A percentile compares a stretch with the other conserved stretches of the same genome.
Conservation (phyloP, 129 eudicot genomes). For the Chrysanthemum seticuspe region DNA sequence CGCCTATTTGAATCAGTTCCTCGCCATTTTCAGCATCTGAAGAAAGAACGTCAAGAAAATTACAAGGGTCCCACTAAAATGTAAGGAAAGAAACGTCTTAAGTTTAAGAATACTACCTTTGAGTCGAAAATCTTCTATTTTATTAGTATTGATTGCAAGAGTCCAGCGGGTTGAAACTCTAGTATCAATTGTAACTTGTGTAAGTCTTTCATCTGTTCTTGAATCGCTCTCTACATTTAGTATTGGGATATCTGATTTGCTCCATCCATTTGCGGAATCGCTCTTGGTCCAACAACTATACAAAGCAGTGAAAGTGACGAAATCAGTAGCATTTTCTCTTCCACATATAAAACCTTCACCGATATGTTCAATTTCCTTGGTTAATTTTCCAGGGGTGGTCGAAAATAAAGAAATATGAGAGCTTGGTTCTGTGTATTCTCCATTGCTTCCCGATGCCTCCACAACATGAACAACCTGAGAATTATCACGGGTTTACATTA, state of each 20-base stretch:
- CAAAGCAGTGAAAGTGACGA: slow-evolving; percentile 70
- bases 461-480: slow-evolving; percentile 95
- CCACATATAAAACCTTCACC: slow-evolving; percentile 86
- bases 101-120: slow-evolving; percentile 48
- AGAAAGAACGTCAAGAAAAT: background rate
- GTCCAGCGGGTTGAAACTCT: slow-evolving; percentile 81
- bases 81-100: background rate
- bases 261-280: slow-evolving; percentile 60
- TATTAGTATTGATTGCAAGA: slow-evolving; percentile 71
- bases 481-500: slow-evolving; percentile 10
- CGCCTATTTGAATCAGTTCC: slow-evolving; percentile 56
- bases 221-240: slow-evolving; percentile 51
- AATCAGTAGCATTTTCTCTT: slow-evolving; percentile 60
- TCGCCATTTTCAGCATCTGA: slow-evolving; percentile 54
- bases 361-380: slow-evolving; percentile 63
- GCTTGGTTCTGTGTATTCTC: slow-evolving; percentile 39
- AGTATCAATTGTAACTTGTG: slow-evolving; percentile 59
- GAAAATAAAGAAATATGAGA: slow-evolving; percentile 82
- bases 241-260: slow-evolving; percentile 57
- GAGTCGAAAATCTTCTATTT: slow-evolving; percentile 74
- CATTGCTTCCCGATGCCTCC: slow-evolving; percentile 56
- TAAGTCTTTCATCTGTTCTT: slow-evolving; percentile 48
- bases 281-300: slow-evolving; percentile 69
- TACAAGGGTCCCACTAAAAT: background rate
- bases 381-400: slow-evolving; percentile 78